A percentile compares a stretch with the other conserved stretches of the same genome.
These are phyloP conservation scores for Capsella rubella DNA, from an alignment of 441 rosid species.

Conservation along the genomic window DNA sequence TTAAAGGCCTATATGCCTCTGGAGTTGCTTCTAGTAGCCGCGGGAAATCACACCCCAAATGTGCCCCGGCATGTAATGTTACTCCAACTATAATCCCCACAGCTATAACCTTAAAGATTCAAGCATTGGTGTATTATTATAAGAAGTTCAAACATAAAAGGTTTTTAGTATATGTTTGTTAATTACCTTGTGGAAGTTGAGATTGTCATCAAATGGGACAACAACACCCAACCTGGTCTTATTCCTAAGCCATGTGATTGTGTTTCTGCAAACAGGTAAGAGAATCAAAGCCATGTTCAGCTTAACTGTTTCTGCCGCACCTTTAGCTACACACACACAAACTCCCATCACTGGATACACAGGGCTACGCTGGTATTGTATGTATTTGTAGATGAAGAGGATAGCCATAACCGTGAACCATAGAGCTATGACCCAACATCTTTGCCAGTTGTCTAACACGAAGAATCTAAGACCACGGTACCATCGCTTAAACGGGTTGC, in stretches of 20 bases:
- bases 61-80: constrained; percentile 51
- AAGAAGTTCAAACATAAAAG: background rate
- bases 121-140: background rate
- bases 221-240: constrained; percentile 54
- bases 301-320: constrained; percentile 69
- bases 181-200: constrained; percentile 68
- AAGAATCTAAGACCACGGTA: constrained; percentile 49
- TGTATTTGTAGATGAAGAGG: constrained; percentile 57
- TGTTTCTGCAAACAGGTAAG: constrained; percentile 67
- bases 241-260: constrained; percentile 70
- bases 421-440: constrained; percentile 62
- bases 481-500: constrained; percentile 51
- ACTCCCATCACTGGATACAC: constrained; percentile 59
- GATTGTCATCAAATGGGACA: constrained; percentile 70
- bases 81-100: constrained; percentile 54
- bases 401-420: constrained; percentile 55
- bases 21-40: constrained; percentile 52
- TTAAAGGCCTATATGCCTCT: constrained; percentile 51
- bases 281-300: constrained; percentile 70
- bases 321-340: constrained; percentile 71
- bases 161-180: background rate
- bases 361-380: constrained; percentile 50
- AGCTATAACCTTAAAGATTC: constrained; percentile 57
- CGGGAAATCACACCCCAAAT: constrained; percentile 64
- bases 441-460: constrained; percentile 61